Evolutionary conservation across 352 stramenopile genomes (phyloP).

Genomic region (Phytophthora lateralis): DNA sequence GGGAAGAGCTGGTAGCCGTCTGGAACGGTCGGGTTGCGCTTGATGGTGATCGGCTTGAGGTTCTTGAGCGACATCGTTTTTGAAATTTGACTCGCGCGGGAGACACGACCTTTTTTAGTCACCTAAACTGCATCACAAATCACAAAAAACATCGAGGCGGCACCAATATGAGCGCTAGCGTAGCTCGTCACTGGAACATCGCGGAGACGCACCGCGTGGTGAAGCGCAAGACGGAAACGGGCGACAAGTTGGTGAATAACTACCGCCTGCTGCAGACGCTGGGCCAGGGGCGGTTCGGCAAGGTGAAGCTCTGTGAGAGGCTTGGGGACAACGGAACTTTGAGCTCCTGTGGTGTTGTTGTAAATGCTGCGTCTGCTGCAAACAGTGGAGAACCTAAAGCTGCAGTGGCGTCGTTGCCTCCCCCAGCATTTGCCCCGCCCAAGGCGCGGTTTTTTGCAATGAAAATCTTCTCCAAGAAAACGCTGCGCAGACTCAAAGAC

Average conservation of each 20-base stretch:
- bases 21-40: slow-evolving; percentile 37
- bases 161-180: slow-evolving; percentile 22
- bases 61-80: slow-evolving; percentile 62
- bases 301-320: slow-evolving; percentile 85
- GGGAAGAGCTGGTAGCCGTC: slow-evolving; percentile 73
- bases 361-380: background rate
- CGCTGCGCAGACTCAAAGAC: slow-evolving; percentile 78
- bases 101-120: background rate
- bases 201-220: slow-evolving; percentile 60
- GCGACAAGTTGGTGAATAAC: slow-evolving; percentile 80
- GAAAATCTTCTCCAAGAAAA: slow-evolving; percentile 88
- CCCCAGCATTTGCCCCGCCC: slow-evolving; percentile 27
- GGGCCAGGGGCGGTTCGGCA: slow-evolving; percentile 82
- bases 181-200: slow-evolving; percentile 64
- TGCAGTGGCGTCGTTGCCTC: slow-evolving; percentile 6
- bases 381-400: slow-evolving; percentile 1
- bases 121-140: too few relatives aligned
- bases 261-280: slow-evolving; percentile 74
- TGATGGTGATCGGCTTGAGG: slow-evolving; percentile 69
- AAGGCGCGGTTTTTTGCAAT: slow-evolving; percentile 68
- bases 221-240: slow-evolving; percentile 53
- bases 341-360: background rate
- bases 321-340: slow-evolving; percentile 25
- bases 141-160: too few relatives aligned
- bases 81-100: slow-evolving; percentile 6